phyloP scores from a whole-genome alignment of 805 yeast genomes.

The Myxozyma geophila region DNA sequence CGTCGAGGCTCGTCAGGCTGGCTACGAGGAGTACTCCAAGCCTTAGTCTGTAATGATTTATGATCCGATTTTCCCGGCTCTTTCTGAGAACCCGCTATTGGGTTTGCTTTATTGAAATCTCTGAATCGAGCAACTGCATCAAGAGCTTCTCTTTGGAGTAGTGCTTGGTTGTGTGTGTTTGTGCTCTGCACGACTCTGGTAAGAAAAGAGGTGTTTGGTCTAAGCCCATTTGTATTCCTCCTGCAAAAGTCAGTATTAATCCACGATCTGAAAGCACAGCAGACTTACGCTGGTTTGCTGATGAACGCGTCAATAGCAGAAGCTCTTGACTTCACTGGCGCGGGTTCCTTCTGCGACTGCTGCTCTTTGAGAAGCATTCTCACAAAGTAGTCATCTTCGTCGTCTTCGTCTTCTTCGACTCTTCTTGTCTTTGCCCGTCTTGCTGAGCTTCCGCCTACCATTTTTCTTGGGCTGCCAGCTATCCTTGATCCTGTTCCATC shows the following conservation, averaged over 20 bases:
- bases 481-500: background rate
- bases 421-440: background rate
- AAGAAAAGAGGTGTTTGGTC: slow-evolving; percentile 29
- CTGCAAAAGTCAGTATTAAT: background rate
- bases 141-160: slow-evolving; percentile 22
- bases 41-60: too few relatives aligned
- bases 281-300: slow-evolving; percentile 2
- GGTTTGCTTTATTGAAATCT: slow-evolving; percentile 17
- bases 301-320: slow-evolving; percentile 3
- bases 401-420: background rate
- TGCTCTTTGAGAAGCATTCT: slow-evolving; percentile 16
- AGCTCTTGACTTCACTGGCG: background rate
- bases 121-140: slow-evolving; percentile 13
- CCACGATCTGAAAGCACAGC: background rate
- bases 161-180: slow-evolving; percentile 25
- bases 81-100: background rate
- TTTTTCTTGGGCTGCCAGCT: background rate
- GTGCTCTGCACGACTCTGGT: slow-evolving; percentile 26
- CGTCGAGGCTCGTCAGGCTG: too few relatives aligned
- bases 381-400: slow-evolving; percentile 18
- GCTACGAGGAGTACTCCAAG: too few relatives aligned
- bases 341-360: background rate
- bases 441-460: background rate
- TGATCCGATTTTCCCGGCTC: background rate
- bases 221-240: slow-evolving; percentile 13